Percentiles rank a stretch among this genome's conserved stretches.
These are phyloP conservation scores for Besnoitia besnoiti DNA, from an alignment of 169 alveolate genomes.

Conservation along the genomic window DNA sequence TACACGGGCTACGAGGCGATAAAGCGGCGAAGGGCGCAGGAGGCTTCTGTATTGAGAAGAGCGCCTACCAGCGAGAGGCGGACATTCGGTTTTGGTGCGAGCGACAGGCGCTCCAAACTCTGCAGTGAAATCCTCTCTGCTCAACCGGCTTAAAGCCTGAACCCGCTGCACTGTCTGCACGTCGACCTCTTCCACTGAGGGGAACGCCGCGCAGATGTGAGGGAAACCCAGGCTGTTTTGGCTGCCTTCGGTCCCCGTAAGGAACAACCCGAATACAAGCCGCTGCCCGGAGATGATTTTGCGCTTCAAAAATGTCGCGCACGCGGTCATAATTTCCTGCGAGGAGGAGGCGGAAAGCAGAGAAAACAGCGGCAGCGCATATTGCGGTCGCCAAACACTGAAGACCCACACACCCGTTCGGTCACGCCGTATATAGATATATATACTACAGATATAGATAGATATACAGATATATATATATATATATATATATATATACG, in stretches of 20 bases:
- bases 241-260: background rate
- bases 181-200: conserved; percentile 20
- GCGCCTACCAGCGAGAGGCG: conserved; percentile 16
- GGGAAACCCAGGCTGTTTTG: background rate
- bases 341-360: background rate
- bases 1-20: too few species aligned
- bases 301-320: background rate
- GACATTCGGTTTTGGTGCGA: background rate
- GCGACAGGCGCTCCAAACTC: background rate
- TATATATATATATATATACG: background rate
- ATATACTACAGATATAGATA: too few species aligned
- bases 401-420: too few species aligned
- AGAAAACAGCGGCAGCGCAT: too few species aligned
- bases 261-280: conserved; percentile 1
- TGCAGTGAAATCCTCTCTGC: background rate
- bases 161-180: background rate
- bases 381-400: too few species aligned
- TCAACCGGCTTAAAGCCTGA: background rate
- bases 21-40: too few species aligned
- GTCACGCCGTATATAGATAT: too few species aligned
- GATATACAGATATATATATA: too few species aligned
- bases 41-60: too few species aligned
- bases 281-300: conserved; percentile 30
- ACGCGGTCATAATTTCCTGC: conserved; percentile 5
- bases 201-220: conserved; percentile 10